Evolutionary conservation across 2,329 filamentous ascomycete genomes (phyloP).

Genomic region (Colletotrichum sp.): DNA sequence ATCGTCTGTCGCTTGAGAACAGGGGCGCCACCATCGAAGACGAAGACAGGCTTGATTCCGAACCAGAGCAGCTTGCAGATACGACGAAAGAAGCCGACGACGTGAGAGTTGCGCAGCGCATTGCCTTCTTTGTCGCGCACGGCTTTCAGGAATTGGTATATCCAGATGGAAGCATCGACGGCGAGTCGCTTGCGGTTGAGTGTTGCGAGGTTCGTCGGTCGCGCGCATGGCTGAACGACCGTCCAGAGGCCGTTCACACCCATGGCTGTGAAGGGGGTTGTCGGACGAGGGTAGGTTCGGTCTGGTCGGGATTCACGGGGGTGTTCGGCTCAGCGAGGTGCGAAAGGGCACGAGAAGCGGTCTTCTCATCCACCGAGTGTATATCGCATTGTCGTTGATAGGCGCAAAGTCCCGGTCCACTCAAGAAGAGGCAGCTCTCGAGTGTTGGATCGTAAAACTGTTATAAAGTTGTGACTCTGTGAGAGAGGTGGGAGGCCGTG

Average conservation of each 20-base stretch:
- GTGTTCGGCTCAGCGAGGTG: not conserved
- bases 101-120: constrained; percentile 91
- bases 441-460: not conserved
- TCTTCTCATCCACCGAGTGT: constrained; percentile 16
- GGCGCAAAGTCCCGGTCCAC: not conserved
- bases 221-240: constrained; percentile 91
- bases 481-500: not conserved
- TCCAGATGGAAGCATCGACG: constrained; percentile 99
- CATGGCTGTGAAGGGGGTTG: constrained; percentile 60
- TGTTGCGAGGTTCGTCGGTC: constrained; percentile 94
- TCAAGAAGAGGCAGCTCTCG: not conserved
- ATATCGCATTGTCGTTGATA: constrained; percentile 5
- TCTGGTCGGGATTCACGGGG: constrained; percentile 10
- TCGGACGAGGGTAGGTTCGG: not conserved
- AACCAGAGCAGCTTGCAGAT: constrained; percentile 98
- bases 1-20: constrained; percentile 92
- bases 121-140: constrained; percentile 99
- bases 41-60: constrained; percentile 95
- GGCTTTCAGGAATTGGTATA: constrained; percentile 98
- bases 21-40: constrained; percentile 96
- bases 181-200: constrained; percentile 96
- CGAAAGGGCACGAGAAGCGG: constrained; percentile 8
- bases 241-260: constrained; percentile 99
- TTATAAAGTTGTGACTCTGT: not conserved
- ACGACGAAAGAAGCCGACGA: constrained; percentile 96